Conservation (phyloP, 169 alveolate species). For the Plasmodium coatneyi region DNA sequence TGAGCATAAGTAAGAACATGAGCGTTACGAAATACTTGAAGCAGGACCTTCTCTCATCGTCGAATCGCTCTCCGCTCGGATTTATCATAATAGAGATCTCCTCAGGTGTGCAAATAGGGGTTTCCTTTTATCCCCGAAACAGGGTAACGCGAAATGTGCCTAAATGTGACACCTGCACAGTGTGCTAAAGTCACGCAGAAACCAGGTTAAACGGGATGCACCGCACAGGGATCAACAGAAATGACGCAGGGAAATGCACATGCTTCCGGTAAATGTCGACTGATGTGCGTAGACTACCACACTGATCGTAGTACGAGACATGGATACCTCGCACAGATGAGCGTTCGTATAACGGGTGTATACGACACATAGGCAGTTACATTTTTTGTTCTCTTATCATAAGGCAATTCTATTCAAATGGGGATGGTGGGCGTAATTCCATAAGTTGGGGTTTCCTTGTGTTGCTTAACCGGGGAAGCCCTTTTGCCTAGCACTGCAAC, state of each 20-base stretch:
- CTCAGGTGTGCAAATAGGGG: neutral
- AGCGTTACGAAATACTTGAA: conserved; percentile 58
- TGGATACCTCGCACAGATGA: neutral
- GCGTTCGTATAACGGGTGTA: neutral
- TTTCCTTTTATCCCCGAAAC: neutral
- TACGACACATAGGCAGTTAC: neutral
- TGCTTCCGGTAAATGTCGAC: neutral
- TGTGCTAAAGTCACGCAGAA: neutral
- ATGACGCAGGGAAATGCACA: neutral
- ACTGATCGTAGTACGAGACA: neutral
- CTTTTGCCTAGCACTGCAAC: neutral
- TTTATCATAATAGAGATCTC: conserved; percentile 18
- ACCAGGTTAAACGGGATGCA: neutral
- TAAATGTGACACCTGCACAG: neutral
- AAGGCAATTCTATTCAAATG: neutral
- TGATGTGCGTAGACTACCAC: neutral
- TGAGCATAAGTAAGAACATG: conserved; percentile 42
- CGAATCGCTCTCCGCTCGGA: conserved; percentile 36
- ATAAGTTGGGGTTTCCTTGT: neutral
- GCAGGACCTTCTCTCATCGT: conserved; percentile 49
- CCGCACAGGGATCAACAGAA: neutral
- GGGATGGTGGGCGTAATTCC: neutral
- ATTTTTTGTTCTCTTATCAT: neutral
- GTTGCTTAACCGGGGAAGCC: neutral
- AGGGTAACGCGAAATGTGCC: neutral